Evolutionary conservation across 768 basidiomycete species (phyloP).

Genomic region (Omphalotus guepiniiformis): DNA sequence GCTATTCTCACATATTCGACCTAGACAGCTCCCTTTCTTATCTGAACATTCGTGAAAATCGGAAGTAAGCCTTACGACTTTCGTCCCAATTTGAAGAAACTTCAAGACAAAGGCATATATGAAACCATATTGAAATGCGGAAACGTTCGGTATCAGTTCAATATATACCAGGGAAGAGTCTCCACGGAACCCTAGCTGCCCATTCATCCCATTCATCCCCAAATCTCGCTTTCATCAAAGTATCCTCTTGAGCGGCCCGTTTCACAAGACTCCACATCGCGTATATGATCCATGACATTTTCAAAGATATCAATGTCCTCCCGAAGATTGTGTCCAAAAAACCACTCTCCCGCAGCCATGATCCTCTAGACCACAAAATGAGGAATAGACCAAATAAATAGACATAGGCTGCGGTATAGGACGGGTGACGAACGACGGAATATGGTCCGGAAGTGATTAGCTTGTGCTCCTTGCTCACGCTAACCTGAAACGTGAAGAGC

Average conservation of each 20-base stretch:
- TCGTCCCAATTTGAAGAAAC: too few relatives aligned
- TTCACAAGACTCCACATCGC: neutral
- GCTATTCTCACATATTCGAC: neutral
- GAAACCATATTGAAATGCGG: too few relatives aligned
- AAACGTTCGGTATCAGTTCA: too few relatives aligned
- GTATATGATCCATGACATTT: neutral
- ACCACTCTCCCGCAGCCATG: constrained; percentile 15
- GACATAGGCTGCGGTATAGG: constrained; percentile 19
- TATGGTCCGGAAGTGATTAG: neutral
- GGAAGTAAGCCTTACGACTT: too few relatives aligned
- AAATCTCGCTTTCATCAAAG: constrained; percentile 14
- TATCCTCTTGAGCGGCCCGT: neutral
- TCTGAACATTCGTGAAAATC: constrained; percentile 79
- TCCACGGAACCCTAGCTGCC: constrained; percentile 26
- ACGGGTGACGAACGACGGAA: constrained; percentile 3
- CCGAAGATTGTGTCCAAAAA: constrained; percentile 11
- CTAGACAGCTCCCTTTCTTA: constrained; percentile 77
- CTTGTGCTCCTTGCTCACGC: neutral
- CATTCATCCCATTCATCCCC: constrained; percentile 25
- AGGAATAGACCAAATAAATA: constrained; percentile 11
- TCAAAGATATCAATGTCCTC: neutral
- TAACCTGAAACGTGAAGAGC: neutral
- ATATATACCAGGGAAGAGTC: constrained; percentile 29
- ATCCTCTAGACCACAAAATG: constrained; percentile 8
- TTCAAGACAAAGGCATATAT: too few relatives aligned